These are phyloP conservation scores for Boechera stricta DNA, from an alignment of 345 rosid species.

Conservation along the genomic window DNA sequence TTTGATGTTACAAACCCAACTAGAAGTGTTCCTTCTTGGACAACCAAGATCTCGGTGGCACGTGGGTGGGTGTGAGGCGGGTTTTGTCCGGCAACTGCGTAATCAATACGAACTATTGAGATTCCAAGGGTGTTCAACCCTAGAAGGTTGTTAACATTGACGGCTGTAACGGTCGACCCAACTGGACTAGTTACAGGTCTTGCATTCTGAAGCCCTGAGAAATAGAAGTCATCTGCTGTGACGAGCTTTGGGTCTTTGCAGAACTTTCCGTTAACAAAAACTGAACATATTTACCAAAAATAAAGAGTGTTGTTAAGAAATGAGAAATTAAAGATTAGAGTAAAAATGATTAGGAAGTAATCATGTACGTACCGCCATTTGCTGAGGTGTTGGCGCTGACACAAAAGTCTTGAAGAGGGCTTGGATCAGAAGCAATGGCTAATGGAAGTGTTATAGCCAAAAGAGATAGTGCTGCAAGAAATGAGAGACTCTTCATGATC, in stretches of 20 bases:
- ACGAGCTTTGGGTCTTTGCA: slow-evolving; percentile 30
- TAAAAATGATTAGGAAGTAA: neutral
- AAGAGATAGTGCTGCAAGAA: neutral
- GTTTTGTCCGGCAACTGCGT: slow-evolving; percentile 16
- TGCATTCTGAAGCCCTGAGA: slow-evolving; percentile 11
- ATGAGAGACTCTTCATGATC: neutral
- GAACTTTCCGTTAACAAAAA: too few species aligned
- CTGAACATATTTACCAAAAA: neutral
- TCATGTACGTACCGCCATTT: slow-evolving; percentile 10
- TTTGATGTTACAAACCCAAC: slow-evolving; percentile 43
- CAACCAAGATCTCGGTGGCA: slow-evolving; percentile 40
- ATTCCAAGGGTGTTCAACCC: slow-evolving; percentile 44
- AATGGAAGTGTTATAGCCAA: slow-evolving; percentile 22
- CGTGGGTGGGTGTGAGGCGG: slow-evolving; percentile 49
- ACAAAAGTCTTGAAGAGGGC: slow-evolving; percentile 27
- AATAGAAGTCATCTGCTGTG: slow-evolving; percentile 25
- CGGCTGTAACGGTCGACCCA: neutral
- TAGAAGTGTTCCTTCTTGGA: slow-evolving; percentile 21
- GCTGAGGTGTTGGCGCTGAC: slow-evolving; percentile 16
- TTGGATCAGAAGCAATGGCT: slow-evolving; percentile 26
- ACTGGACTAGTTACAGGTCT: neutral
- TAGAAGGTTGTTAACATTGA: slow-evolving; percentile 12
- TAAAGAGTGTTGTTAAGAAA: neutral
- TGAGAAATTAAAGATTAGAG: neutral
- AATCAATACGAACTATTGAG: slow-evolving; percentile 39